A percentile compares a stretch with the other conserved stretches of the same genome.
These are phyloP conservation scores for Aphanomyces euteiches DNA, from an alignment of 352 stramenopile species.

Conservation along the genomic window DNA sequence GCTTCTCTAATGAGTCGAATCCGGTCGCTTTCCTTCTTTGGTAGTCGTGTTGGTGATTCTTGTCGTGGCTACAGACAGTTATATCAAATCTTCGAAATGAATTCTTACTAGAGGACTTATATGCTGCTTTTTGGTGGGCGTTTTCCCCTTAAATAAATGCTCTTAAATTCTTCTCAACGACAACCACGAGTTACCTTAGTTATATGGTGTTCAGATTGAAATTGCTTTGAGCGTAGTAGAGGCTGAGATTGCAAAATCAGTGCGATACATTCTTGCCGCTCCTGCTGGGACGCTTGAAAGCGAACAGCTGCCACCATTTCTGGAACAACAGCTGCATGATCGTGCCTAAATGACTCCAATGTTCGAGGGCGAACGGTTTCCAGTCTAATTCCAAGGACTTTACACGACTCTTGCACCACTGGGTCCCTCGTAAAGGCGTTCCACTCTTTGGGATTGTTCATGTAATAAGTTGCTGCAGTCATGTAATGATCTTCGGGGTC, in stretches of 20 bases:
- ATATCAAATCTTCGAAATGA: not conserved
- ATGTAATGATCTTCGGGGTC: conserved; percentile 21
- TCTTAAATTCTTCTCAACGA: not conserved
- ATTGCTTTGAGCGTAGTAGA: conserved; percentile 11
- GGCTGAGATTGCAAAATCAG: conserved; percentile 24
- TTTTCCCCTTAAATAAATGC: not conserved
- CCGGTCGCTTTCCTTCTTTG: conserved; percentile 6
- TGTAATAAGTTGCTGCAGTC: conserved; percentile 15
- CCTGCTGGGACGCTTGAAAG: not conserved
- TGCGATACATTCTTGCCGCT: conserved; percentile 21
- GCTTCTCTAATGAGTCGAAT: conserved; percentile 20
- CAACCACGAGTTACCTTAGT: not conserved
- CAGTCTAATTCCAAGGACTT: conserved; percentile 8
- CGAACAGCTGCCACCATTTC: conserved; percentile 21
- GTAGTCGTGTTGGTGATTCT: not conserved
- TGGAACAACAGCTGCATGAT: conserved; percentile 11
- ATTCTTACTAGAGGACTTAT: conserved; percentile 12
- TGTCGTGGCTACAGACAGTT: not conserved
- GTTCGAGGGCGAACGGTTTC: not conserved
- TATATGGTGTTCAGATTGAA: not conserved
- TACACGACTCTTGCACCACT: conserved; percentile 11
- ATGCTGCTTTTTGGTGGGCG: not conserved
- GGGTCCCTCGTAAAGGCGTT: not conserved
- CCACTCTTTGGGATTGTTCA: conserved; percentile 21
- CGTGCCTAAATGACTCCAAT: conserved; percentile 5